Evolutionary conservation across 345 rosid species (phyloP).

Genomic region (Eucalyptus regnans): DNA sequence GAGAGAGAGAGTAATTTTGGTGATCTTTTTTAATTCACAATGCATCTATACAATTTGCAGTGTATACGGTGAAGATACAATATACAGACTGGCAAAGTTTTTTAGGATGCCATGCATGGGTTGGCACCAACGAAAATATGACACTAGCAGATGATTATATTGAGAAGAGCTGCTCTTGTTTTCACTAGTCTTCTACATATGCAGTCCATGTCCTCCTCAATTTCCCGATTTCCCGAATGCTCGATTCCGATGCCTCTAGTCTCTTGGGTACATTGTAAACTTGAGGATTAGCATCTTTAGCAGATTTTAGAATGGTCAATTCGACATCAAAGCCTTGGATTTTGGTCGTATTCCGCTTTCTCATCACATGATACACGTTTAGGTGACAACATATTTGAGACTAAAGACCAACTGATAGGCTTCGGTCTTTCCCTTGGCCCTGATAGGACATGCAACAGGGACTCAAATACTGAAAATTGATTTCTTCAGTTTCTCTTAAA

Average conservation of each 20-base stretch:
- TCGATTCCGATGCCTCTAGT: conserved; percentile 10
- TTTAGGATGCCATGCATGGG: neutral
- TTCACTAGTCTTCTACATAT: conserved; percentile 20
- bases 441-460: neutral
- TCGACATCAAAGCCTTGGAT: neutral
- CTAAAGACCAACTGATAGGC: neutral
- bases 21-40: neutral
- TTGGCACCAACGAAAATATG: neutral
- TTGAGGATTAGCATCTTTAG: neutral
- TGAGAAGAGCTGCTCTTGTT: conserved; percentile 31
- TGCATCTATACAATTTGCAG: neutral
- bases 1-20: neutral
- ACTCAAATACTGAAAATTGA: neutral
- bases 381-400: neutral
- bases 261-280: neutral
- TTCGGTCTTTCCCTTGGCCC: neutral
- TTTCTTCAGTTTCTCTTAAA: neutral
- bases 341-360: neutral
- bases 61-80: neutral
- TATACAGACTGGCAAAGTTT: neutral
- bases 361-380: neutral
- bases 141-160: conserved; percentile 8
- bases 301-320: neutral
- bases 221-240: conserved; percentile 2
- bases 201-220: conserved; percentile 22